Base-by-base conservation (phyloP, 2,329 filamentous ascomycete species). In the Gremmenia infestans region DNA sequence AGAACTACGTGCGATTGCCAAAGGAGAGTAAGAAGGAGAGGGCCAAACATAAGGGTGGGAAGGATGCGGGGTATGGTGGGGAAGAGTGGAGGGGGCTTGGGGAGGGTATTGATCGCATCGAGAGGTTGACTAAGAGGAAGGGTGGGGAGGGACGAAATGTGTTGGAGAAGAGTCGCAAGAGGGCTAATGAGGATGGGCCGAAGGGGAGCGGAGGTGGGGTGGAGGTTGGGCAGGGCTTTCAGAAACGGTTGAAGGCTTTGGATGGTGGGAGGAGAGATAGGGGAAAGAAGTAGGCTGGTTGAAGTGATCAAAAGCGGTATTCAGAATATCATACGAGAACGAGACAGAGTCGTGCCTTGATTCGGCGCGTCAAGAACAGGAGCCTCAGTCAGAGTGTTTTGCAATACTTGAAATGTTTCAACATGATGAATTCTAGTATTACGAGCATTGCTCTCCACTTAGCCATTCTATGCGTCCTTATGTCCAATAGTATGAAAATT, bases 71-170 rank as follows among this genome's bases (percentile, higher is more conserved):
- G 72, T 97, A 89, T 74, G 93, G 93, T 59, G 94, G 94, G 51
- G 94, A 97, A 73, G 94, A 97, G 70, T 97, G 91, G 90, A 83
- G 87, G 61, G 86, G 88, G 25, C 76, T 99, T 46, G 90, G 89
- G 55, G 87, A 92, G 70, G 91, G 91, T 7, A 82, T 92, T 51
- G 90, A 96, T 73, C 81, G 93, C 46, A 96, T 97, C 72, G 87
- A 91, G 65, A 80, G 86, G 60, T 76, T 96, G 67, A 97, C 92
- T 6, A 84, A 83, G 72, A 82, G 82, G 68, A 89, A 85, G 71
- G 78, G 78, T 58, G 76, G 78, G 37, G 76, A 63, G 17, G 78
- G 62, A 70, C 78, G 49, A 74, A 79, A 54, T 75, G 78, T 23
- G 78, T 72, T 92, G 63, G 92, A 96, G 68, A 92, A 87, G 79